Evolutionary conservation across 768 basidiomycete genomes (phyloP).

Genomic region (Mycena olivaceomarginata): DNA sequence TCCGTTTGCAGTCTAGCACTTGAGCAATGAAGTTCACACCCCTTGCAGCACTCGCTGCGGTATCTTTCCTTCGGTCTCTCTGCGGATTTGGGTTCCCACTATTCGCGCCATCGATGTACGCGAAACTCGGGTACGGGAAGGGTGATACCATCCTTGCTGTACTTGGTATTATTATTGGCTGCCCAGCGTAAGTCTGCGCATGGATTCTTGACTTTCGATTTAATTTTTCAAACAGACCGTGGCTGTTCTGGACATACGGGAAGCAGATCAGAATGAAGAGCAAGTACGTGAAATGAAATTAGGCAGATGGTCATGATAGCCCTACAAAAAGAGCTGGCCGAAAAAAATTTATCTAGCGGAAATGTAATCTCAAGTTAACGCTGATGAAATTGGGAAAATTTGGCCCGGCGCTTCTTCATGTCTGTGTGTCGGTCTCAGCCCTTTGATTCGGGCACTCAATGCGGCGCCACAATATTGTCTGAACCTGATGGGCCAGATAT

Average conservation of each 20-base stretch:
- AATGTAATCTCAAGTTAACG: no score
- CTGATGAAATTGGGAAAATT: no score
- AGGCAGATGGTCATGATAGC: no score
- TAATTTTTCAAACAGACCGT: conserved; percentile 48
- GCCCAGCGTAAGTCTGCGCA: conserved; percentile 68
- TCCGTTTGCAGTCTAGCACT: conserved; percentile 47
- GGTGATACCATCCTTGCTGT: conserved; percentile 80
- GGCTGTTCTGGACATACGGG: conserved; percentile 59
- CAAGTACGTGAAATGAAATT: conserved; percentile 54
- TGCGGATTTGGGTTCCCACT: conserved; percentile 87
- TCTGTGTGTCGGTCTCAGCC: no score
- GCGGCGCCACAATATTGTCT: no score
- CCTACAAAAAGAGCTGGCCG: no score
- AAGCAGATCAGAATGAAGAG: conserved; percentile 69
- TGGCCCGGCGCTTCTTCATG: no score
- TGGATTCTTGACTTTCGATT: no score
- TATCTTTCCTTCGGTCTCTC: conserved; percentile 76
- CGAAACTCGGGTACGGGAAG: conserved; percentile 79
- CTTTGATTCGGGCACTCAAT: no score
- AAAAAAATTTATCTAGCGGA: no score
- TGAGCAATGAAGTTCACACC: background rate
- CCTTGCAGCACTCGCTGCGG: conserved; percentile 72
- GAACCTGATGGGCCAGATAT: no score
- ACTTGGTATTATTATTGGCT: conserved; percentile 74
- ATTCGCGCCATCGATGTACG: conserved; percentile 83